Percentiles rank a stretch among this genome's conserved stretches.
phyloP scores from a whole-genome alignment of 352 stramenopile genomes.

The Phytophthora crassamura region DNA sequence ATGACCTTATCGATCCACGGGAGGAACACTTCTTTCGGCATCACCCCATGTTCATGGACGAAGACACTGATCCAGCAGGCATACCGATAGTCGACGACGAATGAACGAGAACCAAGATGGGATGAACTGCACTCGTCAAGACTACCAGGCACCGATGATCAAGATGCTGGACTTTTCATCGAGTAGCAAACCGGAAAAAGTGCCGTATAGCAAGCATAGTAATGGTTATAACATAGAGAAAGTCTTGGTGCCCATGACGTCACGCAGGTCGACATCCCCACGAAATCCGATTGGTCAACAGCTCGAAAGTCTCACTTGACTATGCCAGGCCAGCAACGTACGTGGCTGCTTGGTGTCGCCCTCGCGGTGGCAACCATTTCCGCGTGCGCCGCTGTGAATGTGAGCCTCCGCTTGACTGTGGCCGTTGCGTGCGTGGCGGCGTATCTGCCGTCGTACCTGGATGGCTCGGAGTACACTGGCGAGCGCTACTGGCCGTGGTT shows the following conservation, averaged over 20 bases:
- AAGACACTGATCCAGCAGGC: slow-evolving; percentile 19
- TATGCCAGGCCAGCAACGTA: slow-evolving; percentile 23
- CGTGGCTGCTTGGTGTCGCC: slow-evolving; percentile 43
- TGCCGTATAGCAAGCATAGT: background rate
- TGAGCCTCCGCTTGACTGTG: slow-evolving; percentile 22
- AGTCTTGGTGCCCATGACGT: background rate
- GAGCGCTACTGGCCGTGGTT: slow-evolving; percentile 69
- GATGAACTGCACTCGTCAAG: no score
- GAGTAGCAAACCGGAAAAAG: no score
- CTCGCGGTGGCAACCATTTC: slow-evolving; percentile 40
- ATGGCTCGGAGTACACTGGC: slow-evolving; percentile 62
- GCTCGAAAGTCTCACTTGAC: slow-evolving; percentile 11
- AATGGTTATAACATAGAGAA: background rate
- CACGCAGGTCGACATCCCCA: no score
- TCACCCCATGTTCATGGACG: slow-evolving; percentile 23
- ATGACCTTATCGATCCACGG: background rate
- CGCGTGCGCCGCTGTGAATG: slow-evolving; percentile 38
- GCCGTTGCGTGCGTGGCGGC: slow-evolving; percentile 34
- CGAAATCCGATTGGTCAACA: background rate
- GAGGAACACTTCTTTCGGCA: slow-evolving; percentile 20
- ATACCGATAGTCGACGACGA: slow-evolving; percentile 7
- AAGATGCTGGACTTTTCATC: no score
- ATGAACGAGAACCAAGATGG: no score
- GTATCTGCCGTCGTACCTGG: slow-evolving; percentile 68
- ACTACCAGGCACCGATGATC: no score